Evolutionary conservation across 805 yeast genomes (phyloP), one percentile per base, ranked within the genome.

Genomic region (Myxozyma monticola): DNA sequence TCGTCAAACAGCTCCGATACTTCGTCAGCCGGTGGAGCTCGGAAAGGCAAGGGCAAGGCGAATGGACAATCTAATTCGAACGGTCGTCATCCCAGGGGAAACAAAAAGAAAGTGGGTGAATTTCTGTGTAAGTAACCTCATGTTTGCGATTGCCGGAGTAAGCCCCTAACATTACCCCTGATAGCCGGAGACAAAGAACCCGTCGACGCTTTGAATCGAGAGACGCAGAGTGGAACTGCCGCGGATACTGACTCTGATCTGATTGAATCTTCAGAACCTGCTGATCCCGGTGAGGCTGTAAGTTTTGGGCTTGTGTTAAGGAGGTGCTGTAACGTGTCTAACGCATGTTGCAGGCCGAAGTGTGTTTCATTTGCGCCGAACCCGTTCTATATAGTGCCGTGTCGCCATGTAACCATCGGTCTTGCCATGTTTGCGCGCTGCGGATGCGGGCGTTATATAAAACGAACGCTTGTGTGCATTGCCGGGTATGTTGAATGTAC

Each of bases 311-410:
- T 5, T 25, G 7, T 35, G 21, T 14, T 35, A 18, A 24, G 12
- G 15, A 5, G 20, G 15, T 8, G 25, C 5, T 9, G 7, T 10
- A 12, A 34, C 18, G 30, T 21, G 15, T 14, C 42, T 42, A 36
- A 36, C 25, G n/a, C 12, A 20, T 14, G 14, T 15, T 8, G 15
- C 29, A 54, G 57, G 51, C 59, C 12, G 76, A 76, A 10, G 63
- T 69, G 28, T 90, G 97, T 74, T 69, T 89, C 20, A 86, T 93
- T 49, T 93, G 99, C 71, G 93, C 97, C 0, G 84, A 86, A 39
- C 71, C 71, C 26, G 74, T 88, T 24, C 58, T 60, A n/a, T 77
- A 75, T 59, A 80, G 82, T 2, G 88, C 95, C 0, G 62, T 85
- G 8, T 78, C 93, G 1, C 86, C 88, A 0, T 93, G 99, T 68